Evolutionary conservation across 179 eudicot species (phyloP), one percentile per base, ranked within the genome.

Genomic region (Carnegiea gigantea): DNA sequence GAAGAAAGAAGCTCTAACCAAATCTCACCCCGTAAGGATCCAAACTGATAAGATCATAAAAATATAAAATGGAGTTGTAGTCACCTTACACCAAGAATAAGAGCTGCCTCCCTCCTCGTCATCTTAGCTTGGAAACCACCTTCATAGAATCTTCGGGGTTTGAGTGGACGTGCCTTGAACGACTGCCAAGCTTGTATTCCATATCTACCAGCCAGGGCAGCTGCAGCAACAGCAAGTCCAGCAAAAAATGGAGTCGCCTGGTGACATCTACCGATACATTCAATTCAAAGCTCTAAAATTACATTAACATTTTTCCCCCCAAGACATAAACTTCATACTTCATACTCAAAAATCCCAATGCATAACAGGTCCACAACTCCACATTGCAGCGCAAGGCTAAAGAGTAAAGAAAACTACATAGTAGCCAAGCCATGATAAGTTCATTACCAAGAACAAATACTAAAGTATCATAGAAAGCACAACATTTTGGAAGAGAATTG

Each of bases 131-230:
- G 90, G 75, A 88, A 88, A 4, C 90, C 89, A 33, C 90, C 90
- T 79, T 86, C 87, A 79, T 86, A 88, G 82, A 82, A 88, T 81
- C 81, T 88, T 68, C 83, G 75, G n/a, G 84, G 83, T 54, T 44
- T 88, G 49, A 86, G 88, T 30, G 90, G 90, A 30, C 90, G 87
- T 71, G 89, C 80, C 77, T 88, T 88, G 78, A 84, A 86, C 68
- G 90, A 84, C 36, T 88, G 90, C 90, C 90, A 88, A 54, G 90
- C 89, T 80, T 88, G 89, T 65, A 88, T 82, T 57, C 90, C 89
- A 83, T 88, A 88, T 73, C 86, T 86, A 68, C 90, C 87, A 81
- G 90, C 90, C 78, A 88, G 89, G 74, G 90, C 90, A 79, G 90
- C 80, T 60, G 84, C 83, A 77, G 90, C 90, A 79, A 88, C 84